Evolutionary conservation across 2,329 filamentous ascomycete genomes (phyloP), one percentile per base, ranked within the genome.

Genomic region (Juglanconis oblonga): DNA sequence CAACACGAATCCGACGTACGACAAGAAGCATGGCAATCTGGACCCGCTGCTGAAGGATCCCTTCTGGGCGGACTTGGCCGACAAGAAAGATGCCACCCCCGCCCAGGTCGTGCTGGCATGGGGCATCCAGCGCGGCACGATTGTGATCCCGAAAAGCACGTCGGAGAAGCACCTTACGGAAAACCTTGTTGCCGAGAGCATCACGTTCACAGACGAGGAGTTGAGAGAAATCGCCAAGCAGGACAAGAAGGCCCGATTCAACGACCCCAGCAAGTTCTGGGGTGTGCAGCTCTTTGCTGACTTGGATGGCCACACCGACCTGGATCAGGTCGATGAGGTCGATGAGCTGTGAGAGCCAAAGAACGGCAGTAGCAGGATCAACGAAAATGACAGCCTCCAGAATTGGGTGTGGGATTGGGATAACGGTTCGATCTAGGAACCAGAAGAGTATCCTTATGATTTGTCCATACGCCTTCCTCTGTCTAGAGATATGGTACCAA

Each of bases 71-170:
- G 63, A 71, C 1, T 66, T 81, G 54, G 78, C 77, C 2, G 57
- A 68, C 14, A 69, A 71, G 60, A 77, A 77, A 62, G 71, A 73
- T 52, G 75, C 73, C 44, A 78, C 77, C 0, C 67, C 73, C 0
- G 74, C 80, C 0, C 79, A 81, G 61, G 71, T 77, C 0, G 70
- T 79, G 5, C 70, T 84, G 4, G 76, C 73, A 1, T 84, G 81
- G 81, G 78, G 77, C 0, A 68, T 80, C 6, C 72, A 74, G 61
- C 69, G 80, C 17, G 78, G 77, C 9, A 79, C 77, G 3, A 70
- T 73, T 45, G 77, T 83, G 4, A 82, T 84, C 45, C 81, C 81
- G 1, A 83, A 83, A 70, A 79, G 75, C 56, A 73, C 72, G 4
- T 76, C 79, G 60, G 71, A 73, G 54, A 64, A 70, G 45, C 67